A percentile compares a stretch with the other conserved stretches of the same genome.
These are phyloP conservation scores for Linnemannia elongata DNA, from an alignment of 192 early-diverging fungal genomes.

Conservation along the genomic window DNA sequence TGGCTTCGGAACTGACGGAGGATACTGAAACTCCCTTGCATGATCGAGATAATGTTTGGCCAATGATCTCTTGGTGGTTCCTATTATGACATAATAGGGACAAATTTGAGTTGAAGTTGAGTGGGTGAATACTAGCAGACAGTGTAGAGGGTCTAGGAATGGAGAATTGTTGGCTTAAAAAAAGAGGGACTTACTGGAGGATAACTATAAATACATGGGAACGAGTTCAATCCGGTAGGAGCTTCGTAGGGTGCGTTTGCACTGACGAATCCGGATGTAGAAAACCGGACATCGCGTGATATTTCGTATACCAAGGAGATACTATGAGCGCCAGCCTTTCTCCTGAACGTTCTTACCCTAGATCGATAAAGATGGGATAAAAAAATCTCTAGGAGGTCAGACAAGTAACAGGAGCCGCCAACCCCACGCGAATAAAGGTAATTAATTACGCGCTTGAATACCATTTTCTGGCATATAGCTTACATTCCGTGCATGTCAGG, in stretches of 20 bases:
- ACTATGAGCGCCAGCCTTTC: conserved; percentile 58
- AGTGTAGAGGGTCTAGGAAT: background rate
- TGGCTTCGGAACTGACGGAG: conserved; percentile 53
- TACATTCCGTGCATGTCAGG: conserved; percentile 65
- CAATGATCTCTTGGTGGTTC: conserved; percentile 63
- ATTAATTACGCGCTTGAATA: background rate
- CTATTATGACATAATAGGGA: conserved; percentile 6
- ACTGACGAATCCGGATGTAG: conserved; percentile 59
- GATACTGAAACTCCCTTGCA: conserved; percentile 62
- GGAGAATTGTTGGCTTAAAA: background rate
- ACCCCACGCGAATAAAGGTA: background rate
- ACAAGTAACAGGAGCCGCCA: too few species aligned
- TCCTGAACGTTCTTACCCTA: conserved; percentile 62
- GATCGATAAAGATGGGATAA: background rate
- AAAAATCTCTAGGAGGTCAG: background rate
- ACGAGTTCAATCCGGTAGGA: conserved; percentile 66
- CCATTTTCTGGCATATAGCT: background rate
- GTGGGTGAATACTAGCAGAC: background rate
- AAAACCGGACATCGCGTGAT: conserved; percentile 52
- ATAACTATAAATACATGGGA: conserved; percentile 67
- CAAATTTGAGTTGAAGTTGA: background rate
- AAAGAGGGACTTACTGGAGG: conserved; percentile 56
- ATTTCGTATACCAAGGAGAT: conserved; percentile 65
- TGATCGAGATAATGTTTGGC: conserved; percentile 68
- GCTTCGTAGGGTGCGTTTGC: conserved; percentile 59